These are phyloP conservation scores for Nyssa sinensis DNA, from an alignment of 148 eudicot genomes.

Conservation along the genomic window DNA sequence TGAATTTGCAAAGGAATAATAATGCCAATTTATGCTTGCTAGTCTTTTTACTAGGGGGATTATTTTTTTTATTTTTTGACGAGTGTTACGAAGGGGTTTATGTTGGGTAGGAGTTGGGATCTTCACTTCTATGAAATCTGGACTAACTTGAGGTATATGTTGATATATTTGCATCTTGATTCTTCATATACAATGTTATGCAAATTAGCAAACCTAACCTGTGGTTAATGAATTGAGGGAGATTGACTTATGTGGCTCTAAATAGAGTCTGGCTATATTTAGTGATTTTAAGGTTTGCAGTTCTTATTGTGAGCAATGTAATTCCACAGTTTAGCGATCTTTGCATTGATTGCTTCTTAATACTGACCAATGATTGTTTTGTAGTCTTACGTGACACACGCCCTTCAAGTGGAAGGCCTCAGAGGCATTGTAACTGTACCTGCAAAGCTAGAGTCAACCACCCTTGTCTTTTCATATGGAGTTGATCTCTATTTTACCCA, in stretches of 20 bases:
- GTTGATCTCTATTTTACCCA: slow-evolving; percentile 83
- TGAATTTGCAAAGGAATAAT: too few relatives aligned
- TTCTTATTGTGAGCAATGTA: not conserved
- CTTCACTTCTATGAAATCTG: not conserved
- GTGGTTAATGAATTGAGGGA: not conserved
- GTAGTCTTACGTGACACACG: slow-evolving; percentile 86
- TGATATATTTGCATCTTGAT: not conserved
- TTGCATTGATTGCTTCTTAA: not conserved
- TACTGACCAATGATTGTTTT: slow-evolving; percentile 7
- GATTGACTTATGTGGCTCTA: not conserved
- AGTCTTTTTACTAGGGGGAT: too few relatives aligned
- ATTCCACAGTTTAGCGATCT: not conserved
- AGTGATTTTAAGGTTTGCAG: not conserved
- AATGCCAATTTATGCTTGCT: not conserved
- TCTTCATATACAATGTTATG: not conserved
- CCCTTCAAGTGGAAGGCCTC: slow-evolving; percentile 91
- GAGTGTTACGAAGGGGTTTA: not conserved
- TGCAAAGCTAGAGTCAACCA: slow-evolving; percentile 94
- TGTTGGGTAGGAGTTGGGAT: not conserved
- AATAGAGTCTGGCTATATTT: not conserved
- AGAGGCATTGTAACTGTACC: slow-evolving; percentile 79
- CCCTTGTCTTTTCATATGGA: slow-evolving; percentile 83
- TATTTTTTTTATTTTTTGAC: too few relatives aligned
- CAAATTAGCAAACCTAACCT: not conserved
- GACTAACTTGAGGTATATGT: not conserved